Base-by-base conservation (phyloP, 148 eudicot species). In the Agrostemma githago region DNA sequence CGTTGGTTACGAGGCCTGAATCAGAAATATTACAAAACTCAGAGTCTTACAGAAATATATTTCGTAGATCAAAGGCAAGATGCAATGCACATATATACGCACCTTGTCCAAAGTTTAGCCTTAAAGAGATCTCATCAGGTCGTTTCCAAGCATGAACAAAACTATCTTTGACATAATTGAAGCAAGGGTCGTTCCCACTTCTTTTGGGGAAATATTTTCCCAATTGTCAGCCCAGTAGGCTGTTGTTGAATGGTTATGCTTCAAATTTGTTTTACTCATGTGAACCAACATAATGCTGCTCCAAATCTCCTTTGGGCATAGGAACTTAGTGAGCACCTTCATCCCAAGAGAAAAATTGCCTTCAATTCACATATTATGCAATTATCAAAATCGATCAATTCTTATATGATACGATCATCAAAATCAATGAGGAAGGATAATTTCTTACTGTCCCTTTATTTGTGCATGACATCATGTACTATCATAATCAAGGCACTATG, bases 231-330 rank as follows among this genome's bases (percentile, higher is more conserved):
- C 86, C 90, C 93, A 84, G 70, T 95, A 95, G 42, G 98, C 97
- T 43, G 97, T 95, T 34, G 98, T 95, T 57, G 98, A 95, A 80
- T 85, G 79, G n/a, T 85, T 90, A 82, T 95, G 94, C 83, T 90
- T 95, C 12, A 89, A 83, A 82, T 95, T 95, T 70, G 97, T 89
- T 79, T 95, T 95, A 48, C 98, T 97, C 98, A 97, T 90, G 66
- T 95, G 98, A 67, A 95, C 97, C 82, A 95, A 85, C 98, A 95
- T 95, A 92, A 90, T 95, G 79, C 97, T 90, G 83, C 82, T 95
- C 97, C 98, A 95, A 74, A 95, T 92, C 87, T 95, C 98, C 85
- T 88, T 95, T 2, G 98, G 98, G 69, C 34, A 26, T 26, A 26
- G 34, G 34, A 26, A 97, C 96, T 87, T 90, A 92, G 88, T 97